A percentile compares a stretch with the other conserved stretches of the same genome.
phyloP scores from a whole-genome alignment of 257 asterid genomes.

The Sherardia arvensis region DNA sequence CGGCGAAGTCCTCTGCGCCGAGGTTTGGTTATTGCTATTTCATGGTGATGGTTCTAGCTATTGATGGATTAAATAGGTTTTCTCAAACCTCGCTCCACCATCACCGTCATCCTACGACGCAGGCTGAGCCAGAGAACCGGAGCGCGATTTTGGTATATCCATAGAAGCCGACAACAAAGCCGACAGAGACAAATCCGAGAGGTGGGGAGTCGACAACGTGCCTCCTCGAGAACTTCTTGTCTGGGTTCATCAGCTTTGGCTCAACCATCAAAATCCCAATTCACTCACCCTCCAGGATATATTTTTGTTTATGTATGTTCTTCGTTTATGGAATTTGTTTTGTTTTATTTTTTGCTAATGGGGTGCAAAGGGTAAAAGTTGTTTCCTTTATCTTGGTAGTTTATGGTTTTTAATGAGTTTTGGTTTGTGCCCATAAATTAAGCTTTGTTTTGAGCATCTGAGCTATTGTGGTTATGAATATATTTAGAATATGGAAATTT shows the following conservation, averaged over 20 bases:
- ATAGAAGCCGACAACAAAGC: too few relatives aligned
- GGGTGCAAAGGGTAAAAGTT: not conserved
- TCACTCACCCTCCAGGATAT: constrained; percentile 48
- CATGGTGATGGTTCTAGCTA: too few relatives aligned
- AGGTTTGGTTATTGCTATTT: too few relatives aligned
- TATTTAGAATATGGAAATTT: not conserved
- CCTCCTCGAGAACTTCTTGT: too few relatives aligned
- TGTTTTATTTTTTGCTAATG: not conserved
- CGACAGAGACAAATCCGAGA: too few relatives aligned
- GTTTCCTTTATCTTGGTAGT: not conserved
- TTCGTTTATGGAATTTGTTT: not conserved
- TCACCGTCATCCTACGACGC: too few relatives aligned
- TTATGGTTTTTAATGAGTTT: not conserved
- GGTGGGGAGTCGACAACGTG: too few relatives aligned
- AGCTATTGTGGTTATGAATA: not conserved
- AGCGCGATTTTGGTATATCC: too few relatives aligned
- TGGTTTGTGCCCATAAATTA: not conserved
- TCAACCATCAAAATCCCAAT: constrained; percentile 49
- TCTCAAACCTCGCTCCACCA: too few relatives aligned
- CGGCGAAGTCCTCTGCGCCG: too few relatives aligned
- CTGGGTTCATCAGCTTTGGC: constrained; percentile 71
- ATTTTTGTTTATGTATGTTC: constrained; percentile 2
- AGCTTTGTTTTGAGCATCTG: not conserved
- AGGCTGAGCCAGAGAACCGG: too few relatives aligned
- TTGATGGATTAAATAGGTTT: too few relatives aligned